Evolutionary conservation across 108 stramenopile genomes (phyloP).

Genomic region (Skeletonema menzelii): DNA sequence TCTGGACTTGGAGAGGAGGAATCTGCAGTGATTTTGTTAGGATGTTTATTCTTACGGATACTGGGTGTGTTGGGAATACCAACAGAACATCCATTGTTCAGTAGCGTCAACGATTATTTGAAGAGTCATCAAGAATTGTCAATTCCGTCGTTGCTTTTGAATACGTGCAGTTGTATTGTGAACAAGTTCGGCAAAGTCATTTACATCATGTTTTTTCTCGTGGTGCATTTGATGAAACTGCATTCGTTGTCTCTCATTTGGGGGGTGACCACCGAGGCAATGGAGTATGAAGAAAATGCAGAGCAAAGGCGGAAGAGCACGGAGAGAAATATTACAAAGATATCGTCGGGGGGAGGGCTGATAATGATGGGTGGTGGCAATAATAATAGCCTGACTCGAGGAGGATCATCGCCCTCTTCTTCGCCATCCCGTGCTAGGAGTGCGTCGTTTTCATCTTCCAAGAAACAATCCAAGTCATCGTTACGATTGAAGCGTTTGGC

Average conservation of each 20-base stretch:
- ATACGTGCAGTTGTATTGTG: slow-evolving; percentile 29
- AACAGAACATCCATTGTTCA: slow-evolving; percentile 1
- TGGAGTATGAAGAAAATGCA: slow-evolving; percentile 90
- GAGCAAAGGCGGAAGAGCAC: slow-evolving; percentile 40
- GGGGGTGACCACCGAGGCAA: slow-evolving; percentile 90
- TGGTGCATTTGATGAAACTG: slow-evolving; percentile 86
- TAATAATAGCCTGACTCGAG: neutral
- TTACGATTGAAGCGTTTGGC: slow-evolving; percentile 70
- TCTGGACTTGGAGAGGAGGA: slow-evolving; percentile 11
- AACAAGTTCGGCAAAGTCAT: slow-evolving; percentile 56
- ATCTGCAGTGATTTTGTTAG: slow-evolving; percentile 16
- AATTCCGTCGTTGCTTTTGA: slow-evolving; percentile 26
- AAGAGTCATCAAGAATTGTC: slow-evolving; percentile 21
- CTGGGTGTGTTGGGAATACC: slow-evolving; percentile 23
- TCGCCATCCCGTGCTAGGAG: slow-evolving; percentile 2
- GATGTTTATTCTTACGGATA: slow-evolving; percentile 14
- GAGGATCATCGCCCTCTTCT: neutral
- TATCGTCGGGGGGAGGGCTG: slow-evolving; percentile 19
- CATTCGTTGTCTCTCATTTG: slow-evolving; percentile 84
- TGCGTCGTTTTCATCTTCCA: neutral
- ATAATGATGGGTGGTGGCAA: slow-evolving; percentile 10
- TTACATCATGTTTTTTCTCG: slow-evolving; percentile 85
- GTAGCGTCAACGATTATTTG: slow-evolving; percentile 2
- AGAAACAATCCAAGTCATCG: slow-evolving; percentile 23
- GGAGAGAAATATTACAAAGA: slow-evolving; percentile 15